Conservation (phyloP, 768 basidiomycete genomes). For the Royoungia palumana region DNA sequence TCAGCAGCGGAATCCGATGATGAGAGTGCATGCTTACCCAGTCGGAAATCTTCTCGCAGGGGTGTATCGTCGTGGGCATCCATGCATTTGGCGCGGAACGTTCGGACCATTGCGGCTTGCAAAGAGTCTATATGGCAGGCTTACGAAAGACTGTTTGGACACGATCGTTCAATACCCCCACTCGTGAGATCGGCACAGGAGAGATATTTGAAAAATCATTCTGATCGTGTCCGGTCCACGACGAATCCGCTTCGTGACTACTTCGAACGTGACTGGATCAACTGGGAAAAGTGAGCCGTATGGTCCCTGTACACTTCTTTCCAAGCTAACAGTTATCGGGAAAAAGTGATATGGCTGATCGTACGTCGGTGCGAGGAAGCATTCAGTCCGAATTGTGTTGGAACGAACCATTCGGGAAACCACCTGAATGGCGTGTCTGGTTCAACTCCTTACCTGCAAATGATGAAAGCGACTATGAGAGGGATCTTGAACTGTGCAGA, state of each 20-base stretch:
- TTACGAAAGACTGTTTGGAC: conserved; percentile 48
- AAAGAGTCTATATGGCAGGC: conserved; percentile 69
- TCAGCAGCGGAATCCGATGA: conserved; percentile 31
- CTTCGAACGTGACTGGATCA: conserved; percentile 64
- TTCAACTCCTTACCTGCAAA: conserved; percentile 30
- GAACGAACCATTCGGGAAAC: conserved; percentile 46
- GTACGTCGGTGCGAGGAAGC: conserved; percentile 55
- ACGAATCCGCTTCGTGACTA: conserved; percentile 46
- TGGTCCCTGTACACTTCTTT: not conserved
- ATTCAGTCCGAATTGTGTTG: conserved; percentile 49
- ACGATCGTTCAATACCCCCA: conserved; percentile 37
- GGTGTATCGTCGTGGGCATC: conserved; percentile 45
- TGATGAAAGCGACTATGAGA: conserved; percentile 17
- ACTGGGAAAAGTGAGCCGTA: conserved; percentile 62
- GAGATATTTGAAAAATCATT: conserved; percentile 24
- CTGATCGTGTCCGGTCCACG: conserved; percentile 18
- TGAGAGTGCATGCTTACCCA: conserved; percentile 11
- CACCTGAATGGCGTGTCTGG: conserved; percentile 55
- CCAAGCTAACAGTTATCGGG: conserved; percentile 6
- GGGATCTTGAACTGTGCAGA: conserved; percentile 34
- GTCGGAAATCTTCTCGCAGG: conserved; percentile 23
- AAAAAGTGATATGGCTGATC: conserved; percentile 71
- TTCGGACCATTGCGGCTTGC: conserved; percentile 56
- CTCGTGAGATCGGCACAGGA: conserved; percentile 36
- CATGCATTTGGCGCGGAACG: conserved; percentile 63